phyloP scores from a whole-genome alignment of 257 asterid species.

The Ilex asprella region DNA sequence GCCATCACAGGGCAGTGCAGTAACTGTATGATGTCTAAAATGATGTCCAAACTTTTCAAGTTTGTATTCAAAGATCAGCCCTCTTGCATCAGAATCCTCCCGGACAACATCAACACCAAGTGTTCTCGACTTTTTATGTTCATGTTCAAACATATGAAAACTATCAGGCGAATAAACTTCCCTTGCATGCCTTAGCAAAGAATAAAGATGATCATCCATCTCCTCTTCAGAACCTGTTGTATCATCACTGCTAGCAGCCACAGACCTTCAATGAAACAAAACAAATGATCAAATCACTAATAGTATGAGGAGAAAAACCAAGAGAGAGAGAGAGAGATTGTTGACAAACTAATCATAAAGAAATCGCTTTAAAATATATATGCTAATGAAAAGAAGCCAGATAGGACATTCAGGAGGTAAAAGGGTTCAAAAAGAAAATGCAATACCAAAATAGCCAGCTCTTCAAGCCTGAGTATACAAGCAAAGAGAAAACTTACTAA shows the following conservation, averaged over 20 bases:
- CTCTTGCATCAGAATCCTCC: background rate
- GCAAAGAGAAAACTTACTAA: too few relatives aligned
- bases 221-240: conserved; percentile 2
- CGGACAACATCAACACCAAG: background rate
- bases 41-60: background rate
- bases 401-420: too few relatives aligned
- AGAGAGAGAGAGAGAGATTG: too few relatives aligned
- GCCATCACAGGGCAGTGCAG: background rate
- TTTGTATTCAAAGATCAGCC: conserved; percentile 1
- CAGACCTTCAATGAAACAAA: too few relatives aligned
- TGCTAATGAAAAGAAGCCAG: too few relatives aligned
- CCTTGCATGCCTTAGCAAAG: conserved; percentile 10
- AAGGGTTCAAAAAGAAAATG: too few relatives aligned
- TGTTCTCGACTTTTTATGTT: conserved; percentile 3
- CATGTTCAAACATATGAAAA: conserved; percentile 11
- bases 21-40: background rate
- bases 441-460: too few relatives aligned
- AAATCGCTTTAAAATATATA: too few relatives aligned
- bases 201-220: background rate
- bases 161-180: conserved; percentile 5
- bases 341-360: too few relatives aligned
- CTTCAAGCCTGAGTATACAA: too few relatives aligned
- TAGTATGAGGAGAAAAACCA: too few relatives aligned
- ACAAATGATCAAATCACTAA: too few relatives aligned
- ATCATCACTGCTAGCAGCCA: background rate